Evolutionary conservation across 1,139 yeast species (phyloP).

Genomic region (Lodderomyces orthopsilosis): DNA sequence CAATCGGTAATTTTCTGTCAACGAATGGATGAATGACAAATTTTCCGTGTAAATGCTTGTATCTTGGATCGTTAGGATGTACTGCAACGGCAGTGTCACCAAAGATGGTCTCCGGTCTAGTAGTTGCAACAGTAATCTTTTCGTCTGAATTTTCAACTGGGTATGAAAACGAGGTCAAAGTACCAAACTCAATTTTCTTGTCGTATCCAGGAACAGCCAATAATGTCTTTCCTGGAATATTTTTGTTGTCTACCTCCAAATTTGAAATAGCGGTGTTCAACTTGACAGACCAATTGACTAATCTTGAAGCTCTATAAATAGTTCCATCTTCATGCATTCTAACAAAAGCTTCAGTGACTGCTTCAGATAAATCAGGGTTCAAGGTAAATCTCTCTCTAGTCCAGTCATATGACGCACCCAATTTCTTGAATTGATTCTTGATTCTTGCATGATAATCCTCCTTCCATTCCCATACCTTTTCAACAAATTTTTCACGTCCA

Average conservation of each 20-base stretch:
- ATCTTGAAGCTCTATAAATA: slow-evolving; percentile 88
- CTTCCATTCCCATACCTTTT: slow-evolving; percentile 98
- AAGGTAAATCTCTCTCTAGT: slow-evolving; percentile 89
- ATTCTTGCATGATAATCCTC: slow-evolving; percentile 87
- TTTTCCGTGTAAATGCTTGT: slow-evolving; percentile 92
- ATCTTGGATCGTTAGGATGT: slow-evolving; percentile 91
- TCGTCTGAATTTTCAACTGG: slow-evolving; percentile 88
- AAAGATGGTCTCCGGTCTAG: slow-evolving; percentile 97
- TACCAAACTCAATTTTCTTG: slow-evolving; percentile 92
- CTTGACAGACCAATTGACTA: slow-evolving; percentile 95
- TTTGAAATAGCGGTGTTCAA: slow-evolving; percentile 94
- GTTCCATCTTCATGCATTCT: slow-evolving; percentile 91
- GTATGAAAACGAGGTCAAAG: slow-evolving; percentile 88
- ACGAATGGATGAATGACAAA: slow-evolving; percentile 87
- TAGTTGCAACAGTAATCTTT: slow-evolving; percentile 87
- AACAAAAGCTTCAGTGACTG: slow-evolving; percentile 91
- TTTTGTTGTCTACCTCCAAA: slow-evolving; percentile 93
- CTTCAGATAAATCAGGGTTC: slow-evolving; percentile 70
- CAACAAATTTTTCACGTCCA: slow-evolving; percentile 87
- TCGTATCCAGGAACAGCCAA: slow-evolving; percentile 88
- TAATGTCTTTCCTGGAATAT: slow-evolving; percentile 75
- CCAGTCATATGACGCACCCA: slow-evolving; percentile 99
- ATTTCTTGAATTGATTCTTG: slow-evolving; percentile 74
- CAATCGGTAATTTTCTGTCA: slow-evolving; percentile 80
- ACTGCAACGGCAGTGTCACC: slow-evolving; percentile 99